phyloP scores from a whole-genome alignment of 1,284 basidiomycete genomes.

The Earliella scabrosa region DNA sequence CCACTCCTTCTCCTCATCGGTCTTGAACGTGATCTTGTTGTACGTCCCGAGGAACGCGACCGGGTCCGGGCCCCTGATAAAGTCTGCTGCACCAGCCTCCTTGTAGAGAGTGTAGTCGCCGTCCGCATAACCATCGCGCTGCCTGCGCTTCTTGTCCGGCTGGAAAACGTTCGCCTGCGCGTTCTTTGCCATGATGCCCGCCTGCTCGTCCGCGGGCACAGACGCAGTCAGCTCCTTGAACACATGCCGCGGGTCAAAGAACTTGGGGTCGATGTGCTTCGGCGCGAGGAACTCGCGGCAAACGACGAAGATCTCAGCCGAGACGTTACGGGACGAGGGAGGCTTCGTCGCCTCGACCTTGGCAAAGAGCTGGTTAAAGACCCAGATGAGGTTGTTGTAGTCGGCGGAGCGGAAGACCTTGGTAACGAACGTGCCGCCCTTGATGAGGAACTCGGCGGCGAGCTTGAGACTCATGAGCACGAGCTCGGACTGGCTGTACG shows the following conservation, averaged over 20 bases:
- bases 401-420: constrained; percentile 99
- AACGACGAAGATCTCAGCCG: constrained; percentile 99
- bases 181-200: constrained; percentile 59
- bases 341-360: constrained; percentile 99
- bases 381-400: constrained; percentile 99
- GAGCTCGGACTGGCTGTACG: constrained; percentile 96
- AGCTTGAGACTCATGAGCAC: constrained; percentile 96
- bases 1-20: constrained; percentile 91
- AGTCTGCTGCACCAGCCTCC: constrained; percentile 73
- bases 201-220: constrained; percentile 51
- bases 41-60: constrained; percentile 82
- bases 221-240: constrained; percentile 87
- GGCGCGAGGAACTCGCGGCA: constrained; percentile 96
- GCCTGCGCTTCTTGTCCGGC: constrained; percentile 94
- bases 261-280: constrained; percentile 96
- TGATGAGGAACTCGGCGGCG: constrained; percentile 93
- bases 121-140: constrained; percentile 95
- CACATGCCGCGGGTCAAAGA: constrained; percentile 96
- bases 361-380: constrained; percentile 95
- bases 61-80: constrained; percentile 76
- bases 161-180: constrained; percentile 91
- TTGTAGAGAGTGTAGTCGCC: constrained; percentile 94
- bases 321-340: constrained; percentile 97
- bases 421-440: constrained; percentile 96
- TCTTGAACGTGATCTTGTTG: constrained; percentile 85